Evolutionary conservation across 1,284 basidiomycete genomes (phyloP), one percentile per base, ranked within the genome.

Genomic region (Austroboletus novae-zelandiae): DNA sequence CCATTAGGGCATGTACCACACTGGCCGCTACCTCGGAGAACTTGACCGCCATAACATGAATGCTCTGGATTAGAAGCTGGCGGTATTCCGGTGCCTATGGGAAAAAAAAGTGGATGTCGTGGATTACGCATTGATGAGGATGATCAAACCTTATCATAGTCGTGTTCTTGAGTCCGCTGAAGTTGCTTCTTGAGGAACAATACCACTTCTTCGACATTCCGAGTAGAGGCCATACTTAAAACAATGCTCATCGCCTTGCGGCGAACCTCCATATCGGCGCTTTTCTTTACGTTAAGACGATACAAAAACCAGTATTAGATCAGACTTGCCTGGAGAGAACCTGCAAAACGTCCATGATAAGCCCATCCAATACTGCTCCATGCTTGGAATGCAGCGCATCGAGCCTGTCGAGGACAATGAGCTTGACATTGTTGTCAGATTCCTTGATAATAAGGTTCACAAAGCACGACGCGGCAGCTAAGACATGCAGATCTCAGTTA

Each of bases 371-470:
- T 45, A 98, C 86, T 66, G 92, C 91, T 32, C 93, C 94, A 70
- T 98, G 94, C 65, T 89, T 93, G 27, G 84, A 75, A 32, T 93
- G 84, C 17, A 99, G 79, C 23, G 72, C 72, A 50, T 98, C 92
- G 40, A 99, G 84, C 43, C 97, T 86, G 66, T 97, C 93, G 31
- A 99, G 81, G 10, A 99, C 97, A 57, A 99, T 99, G 51, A 99
- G 83, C 73, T 99, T 99, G 71, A 98, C 96, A 62, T 99, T 99
- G 76, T 99, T 99, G 76, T 98, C 96, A 2, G 94, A 94, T 73
- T 98, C 95, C 74, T 95, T 96, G 66, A 91, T 80, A 51, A 95
- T 86, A 50, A 99, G 84, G 61, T 86, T 91, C 62, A 98, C 92
- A 59, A 98, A 86, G 51, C 86, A 91, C 11, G 86, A 83, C 1